Evolutionary conservation across 768 basidiomycete species (phyloP).

Genomic region (Galerina sulciceps): DNA sequence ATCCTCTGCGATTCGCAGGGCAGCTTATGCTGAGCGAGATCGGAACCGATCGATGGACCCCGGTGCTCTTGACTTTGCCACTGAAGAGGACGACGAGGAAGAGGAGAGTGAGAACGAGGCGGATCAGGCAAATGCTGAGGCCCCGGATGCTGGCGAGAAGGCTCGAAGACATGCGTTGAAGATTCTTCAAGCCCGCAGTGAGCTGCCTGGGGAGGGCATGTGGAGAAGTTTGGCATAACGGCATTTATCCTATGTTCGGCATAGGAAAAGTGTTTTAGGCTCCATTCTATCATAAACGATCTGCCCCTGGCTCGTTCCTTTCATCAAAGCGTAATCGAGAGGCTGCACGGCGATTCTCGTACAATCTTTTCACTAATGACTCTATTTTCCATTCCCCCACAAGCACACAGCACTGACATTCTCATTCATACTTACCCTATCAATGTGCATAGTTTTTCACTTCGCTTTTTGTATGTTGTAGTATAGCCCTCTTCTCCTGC

Average conservation of each 20-base stretch:
- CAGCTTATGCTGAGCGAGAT: constrained; percentile 73
- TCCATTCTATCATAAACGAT: background rate
- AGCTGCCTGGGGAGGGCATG: constrained; percentile 74
- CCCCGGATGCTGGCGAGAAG: constrained; percentile 42
- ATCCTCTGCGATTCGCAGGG: constrained; percentile 57
- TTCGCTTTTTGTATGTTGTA: constrained; percentile 2
- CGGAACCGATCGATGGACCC: constrained; percentile 67
- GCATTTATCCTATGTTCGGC: background rate
- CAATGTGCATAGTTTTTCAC: background rate
- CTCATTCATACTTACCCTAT: background rate
- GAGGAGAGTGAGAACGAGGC: constrained; percentile 42
- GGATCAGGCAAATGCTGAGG: constrained; percentile 23
- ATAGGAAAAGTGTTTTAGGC: background rate
- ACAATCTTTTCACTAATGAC: background rate
- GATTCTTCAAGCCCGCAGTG: constrained; percentile 72
- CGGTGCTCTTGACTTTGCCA: constrained; percentile 65
- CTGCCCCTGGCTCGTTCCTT: background rate
- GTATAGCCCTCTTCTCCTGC: background rate
- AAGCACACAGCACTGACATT: background rate
- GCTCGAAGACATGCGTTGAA: constrained; percentile 64
- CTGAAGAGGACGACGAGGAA: constrained; percentile 55
- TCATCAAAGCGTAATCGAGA: background rate
- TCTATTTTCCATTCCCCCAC: background rate
- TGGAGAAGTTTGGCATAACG: constrained; percentile 73
- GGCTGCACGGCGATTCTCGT: background rate